Percentiles rank a stretch among this genome's conserved stretches.
Evolutionary conservation across 352 stramenopile species (phyloP).

Genomic region (Elongisporangium anandrum): DNA sequence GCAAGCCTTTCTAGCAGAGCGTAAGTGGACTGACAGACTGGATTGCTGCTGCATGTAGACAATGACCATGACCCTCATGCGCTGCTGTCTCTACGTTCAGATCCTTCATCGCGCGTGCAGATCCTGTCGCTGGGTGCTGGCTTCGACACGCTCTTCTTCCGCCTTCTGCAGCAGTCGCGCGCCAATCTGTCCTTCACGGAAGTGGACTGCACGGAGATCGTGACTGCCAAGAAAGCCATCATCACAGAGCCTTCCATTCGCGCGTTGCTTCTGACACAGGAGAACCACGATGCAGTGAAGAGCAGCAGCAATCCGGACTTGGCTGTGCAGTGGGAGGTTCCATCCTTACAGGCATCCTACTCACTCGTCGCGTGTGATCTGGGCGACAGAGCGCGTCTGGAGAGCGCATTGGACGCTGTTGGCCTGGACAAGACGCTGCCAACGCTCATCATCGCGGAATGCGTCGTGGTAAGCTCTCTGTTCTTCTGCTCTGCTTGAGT

Average conservation of each 20-base stretch:
- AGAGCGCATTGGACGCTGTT: slow-evolving; percentile 16
- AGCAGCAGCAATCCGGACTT: slow-evolving; percentile 3
- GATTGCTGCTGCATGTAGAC: no score
- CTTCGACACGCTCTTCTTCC: slow-evolving; percentile 78
- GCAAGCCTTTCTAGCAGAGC: slow-evolving; percentile 38
- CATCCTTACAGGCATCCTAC: slow-evolving; percentile 22
- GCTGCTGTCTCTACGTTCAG: slow-evolving; percentile 2
- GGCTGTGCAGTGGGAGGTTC: slow-evolving; percentile 21
- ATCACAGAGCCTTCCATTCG: slow-evolving; percentile 22
- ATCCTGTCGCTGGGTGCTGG: slow-evolving; percentile 67
- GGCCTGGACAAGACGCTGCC: slow-evolving; percentile 31
- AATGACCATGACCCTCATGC: no score
- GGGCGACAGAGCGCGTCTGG: slow-evolving; percentile 33
- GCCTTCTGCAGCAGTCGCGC: slow-evolving; percentile 26
- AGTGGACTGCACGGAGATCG: slow-evolving; percentile 60
- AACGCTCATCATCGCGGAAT: slow-evolving; percentile 65
- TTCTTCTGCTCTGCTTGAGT: no score
- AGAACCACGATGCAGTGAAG: slow-evolving; percentile 3
- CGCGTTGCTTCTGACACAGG: slow-evolving; percentile 7
- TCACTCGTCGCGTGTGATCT: slow-evolving; percentile 50
- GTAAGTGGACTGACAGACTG: slow-evolving; percentile 10
- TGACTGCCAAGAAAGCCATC: slow-evolving; percentile 37
- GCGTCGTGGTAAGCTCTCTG: slow-evolving; percentile 60
- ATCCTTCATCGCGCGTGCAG: slow-evolving; percentile 18
- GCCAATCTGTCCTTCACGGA: slow-evolving; percentile 37